phyloP scores from a whole-genome alignment of 129 eudicot species.

The Saussurea involucrata region DNA sequence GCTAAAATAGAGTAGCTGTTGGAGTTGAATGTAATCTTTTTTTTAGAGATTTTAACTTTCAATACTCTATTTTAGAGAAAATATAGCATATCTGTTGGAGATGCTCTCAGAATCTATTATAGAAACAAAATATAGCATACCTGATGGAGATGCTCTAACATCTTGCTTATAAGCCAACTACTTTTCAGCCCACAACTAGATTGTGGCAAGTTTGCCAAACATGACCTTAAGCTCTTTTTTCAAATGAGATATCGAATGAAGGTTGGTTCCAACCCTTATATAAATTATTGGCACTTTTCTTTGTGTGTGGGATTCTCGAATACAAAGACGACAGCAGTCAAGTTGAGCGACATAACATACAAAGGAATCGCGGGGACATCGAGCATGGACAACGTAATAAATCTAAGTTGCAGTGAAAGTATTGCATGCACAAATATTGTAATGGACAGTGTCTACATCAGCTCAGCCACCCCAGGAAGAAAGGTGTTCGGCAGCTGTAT shows the following conservation, averaged over 20 bases:
- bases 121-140: too few species aligned
- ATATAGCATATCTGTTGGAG: too few species aligned
- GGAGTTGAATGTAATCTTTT: too few species aligned
- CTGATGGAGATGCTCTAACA: too few species aligned
- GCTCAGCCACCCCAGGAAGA: conserved; percentile 41
- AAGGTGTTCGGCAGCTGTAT: conserved; percentile 39
- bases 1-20: too few species aligned
- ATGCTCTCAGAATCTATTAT: too few species aligned
- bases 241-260: background rate
- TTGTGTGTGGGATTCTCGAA: conserved; percentile 9
- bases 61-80: too few species aligned
- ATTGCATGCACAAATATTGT: conserved; percentile 50
- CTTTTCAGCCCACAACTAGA: background rate
- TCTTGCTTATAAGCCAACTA: background rate
- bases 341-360: conserved; percentile 47
- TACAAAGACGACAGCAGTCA: conserved; percentile 46
- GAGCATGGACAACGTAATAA: conserved; percentile 49
- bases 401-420: conserved; percentile 57
- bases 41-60: too few species aligned
- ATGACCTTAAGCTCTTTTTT: background rate
- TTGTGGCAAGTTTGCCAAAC: background rate
- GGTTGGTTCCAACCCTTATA: background rate
- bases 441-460: conserved; percentile 47
- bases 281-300: background rate
- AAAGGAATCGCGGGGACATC: conserved; percentile 60